Evolutionary conservation across 2,329 filamentous ascomycete genomes (phyloP), one percentile per base, ranked within the genome.

Genomic region (Xylaria arbuscula): DNA sequence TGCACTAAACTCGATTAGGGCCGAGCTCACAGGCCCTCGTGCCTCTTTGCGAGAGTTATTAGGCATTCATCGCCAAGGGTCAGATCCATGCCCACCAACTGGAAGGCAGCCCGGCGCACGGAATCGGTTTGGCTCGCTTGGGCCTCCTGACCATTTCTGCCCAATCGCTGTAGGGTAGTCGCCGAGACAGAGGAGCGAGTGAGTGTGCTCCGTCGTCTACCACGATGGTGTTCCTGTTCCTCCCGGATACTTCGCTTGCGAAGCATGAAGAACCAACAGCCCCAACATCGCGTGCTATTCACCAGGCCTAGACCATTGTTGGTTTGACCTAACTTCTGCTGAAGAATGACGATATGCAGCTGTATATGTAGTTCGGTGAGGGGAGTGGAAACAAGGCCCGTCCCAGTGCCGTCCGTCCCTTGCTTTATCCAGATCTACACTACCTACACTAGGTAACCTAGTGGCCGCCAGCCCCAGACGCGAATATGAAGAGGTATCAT

Each of bases 21-120:
- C 67, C 48, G 64, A 70, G 68, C 56, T 70, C 70, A 66, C 68
- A 71, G 67, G 73, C 70, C 69, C 63, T 72, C 73, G 72, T 72
- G 74, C 72, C 74, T 76, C 74, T 70, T 17, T 70, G 59, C 64
- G 69, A 72, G 70, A 72, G 70, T 74, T 73, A 67, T 76, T 72
- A 75, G 75, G 73, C 74, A 75, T 72, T 73, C 74, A 75, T 76
- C 71, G 74, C 72, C 75, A 73, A 76, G 77, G 76, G 76, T 77
- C 69, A 73, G 70, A 70, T 76, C 77, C 67, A 70, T 72, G 70
- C 78, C 79, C 79, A 76, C 82, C 82, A 84, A 82, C 82, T 80
- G 81, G 81, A 84, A 81, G 76, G 69, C 73, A 80, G 77, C 76
- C 81, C 77, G 81, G 75, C 68, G 72, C 70, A 75, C 77, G 73